Evolutionary conservation across 2,329 filamentous ascomycete species (phyloP).

Genomic region (Polychaeton citri): DNA sequence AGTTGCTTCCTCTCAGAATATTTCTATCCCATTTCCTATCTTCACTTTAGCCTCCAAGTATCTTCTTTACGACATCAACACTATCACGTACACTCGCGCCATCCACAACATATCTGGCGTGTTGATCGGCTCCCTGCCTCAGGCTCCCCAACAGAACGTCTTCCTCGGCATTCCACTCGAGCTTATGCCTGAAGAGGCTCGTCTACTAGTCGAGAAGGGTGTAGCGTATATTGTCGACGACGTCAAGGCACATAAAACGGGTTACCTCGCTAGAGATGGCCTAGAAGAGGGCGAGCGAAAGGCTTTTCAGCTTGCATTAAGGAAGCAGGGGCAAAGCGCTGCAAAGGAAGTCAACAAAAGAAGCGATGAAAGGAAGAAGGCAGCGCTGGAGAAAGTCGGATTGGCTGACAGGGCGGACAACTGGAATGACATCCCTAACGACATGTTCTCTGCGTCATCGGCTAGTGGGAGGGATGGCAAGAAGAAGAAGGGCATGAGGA

Average conservation of each 20-base stretch:
- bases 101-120: slow-evolving; percentile 75
- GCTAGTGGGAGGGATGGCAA: slow-evolving; percentile 3
- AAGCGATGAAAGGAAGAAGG: slow-evolving; percentile 37
- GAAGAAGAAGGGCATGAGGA: slow-evolving; percentile 7
- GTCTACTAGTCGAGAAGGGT: slow-evolving; percentile 62
- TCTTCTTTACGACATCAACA: slow-evolving; percentile 77
- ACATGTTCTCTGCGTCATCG: slow-evolving; percentile 15
- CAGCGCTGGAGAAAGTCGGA: slow-evolving; percentile 36
- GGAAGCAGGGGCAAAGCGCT: slow-evolving; percentile 40
- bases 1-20: slow-evolving; percentile 6
- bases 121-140: slow-evolving; percentile 74
- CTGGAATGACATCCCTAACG: slow-evolving; percentile 23
- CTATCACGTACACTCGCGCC: slow-evolving; percentile 64
- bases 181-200: slow-evolving; percentile 80
- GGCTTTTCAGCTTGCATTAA: slow-evolving; percentile 46
- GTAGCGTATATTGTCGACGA: slow-evolving; percentile 75
- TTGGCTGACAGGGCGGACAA: slow-evolving; percentile 13
- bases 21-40: slow-evolving; percentile 56
- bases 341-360: slow-evolving; percentile 32
- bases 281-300: slow-evolving; percentile 45
- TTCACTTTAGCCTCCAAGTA: slow-evolving; percentile 69
- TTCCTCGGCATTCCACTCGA: slow-evolving; percentile 83
- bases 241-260: slow-evolving; percentile 51
- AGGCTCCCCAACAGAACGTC: slow-evolving; percentile 87
- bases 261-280: slow-evolving; percentile 34